A percentile compares a stretch with the other conserved stretches of the same genome.
Evolutionary conservation across 495 filamentous ascomycete genomes (phyloP).

Genomic region (Trichoderma parareesei): DNA sequence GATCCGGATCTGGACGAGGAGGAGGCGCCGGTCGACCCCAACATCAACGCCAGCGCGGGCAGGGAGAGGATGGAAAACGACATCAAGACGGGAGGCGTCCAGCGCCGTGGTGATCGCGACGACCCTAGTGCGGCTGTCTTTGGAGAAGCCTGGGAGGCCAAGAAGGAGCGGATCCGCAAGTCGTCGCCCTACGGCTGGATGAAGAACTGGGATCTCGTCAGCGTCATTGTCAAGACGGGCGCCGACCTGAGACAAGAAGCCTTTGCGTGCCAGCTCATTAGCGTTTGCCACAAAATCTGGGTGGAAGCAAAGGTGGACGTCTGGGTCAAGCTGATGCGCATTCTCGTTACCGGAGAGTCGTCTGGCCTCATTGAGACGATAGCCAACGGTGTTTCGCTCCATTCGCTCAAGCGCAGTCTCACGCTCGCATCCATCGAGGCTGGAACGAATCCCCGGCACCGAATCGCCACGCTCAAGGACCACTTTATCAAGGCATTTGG

Average conservation of each 20-base stretch:
- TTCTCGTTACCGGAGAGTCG: slow-evolving; percentile 68
- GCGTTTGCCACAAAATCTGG: slow-evolving; percentile 69
- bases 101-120: slow-evolving; percentile 66
- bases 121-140: slow-evolving; percentile 75
- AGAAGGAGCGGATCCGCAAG: slow-evolving; percentile 67
- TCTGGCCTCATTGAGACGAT: slow-evolving; percentile 75
- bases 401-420: slow-evolving; percentile 66
- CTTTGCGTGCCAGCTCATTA: slow-evolving; percentile 70
- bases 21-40: slow-evolving; percentile 26
- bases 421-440: slow-evolving; percentile 59
- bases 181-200: slow-evolving; percentile 70
- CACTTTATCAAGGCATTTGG: slow-evolving; percentile 72
- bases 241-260: slow-evolving; percentile 70
- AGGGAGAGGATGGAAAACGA: slow-evolving; percentile 76
- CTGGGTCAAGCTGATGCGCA: slow-evolving; percentile 74
- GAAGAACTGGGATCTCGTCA: slow-evolving; percentile 72
- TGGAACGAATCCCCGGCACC: slow-evolving; percentile 54
- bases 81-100: slow-evolving; percentile 66
- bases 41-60: slow-evolving; percentile 54
- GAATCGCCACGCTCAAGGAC: slow-evolving; percentile 65
- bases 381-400: slow-evolving; percentile 67
- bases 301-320: slow-evolving; percentile 60
- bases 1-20: slow-evolving; percentile 37
- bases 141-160: slow-evolving; percentile 67
- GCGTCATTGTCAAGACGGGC: slow-evolving; percentile 73